Evolutionary conservation across 2,329 filamentous ascomycete species (phyloP), one percentile per base, ranked within the genome.

Genomic region (Penicillium sp.): DNA sequence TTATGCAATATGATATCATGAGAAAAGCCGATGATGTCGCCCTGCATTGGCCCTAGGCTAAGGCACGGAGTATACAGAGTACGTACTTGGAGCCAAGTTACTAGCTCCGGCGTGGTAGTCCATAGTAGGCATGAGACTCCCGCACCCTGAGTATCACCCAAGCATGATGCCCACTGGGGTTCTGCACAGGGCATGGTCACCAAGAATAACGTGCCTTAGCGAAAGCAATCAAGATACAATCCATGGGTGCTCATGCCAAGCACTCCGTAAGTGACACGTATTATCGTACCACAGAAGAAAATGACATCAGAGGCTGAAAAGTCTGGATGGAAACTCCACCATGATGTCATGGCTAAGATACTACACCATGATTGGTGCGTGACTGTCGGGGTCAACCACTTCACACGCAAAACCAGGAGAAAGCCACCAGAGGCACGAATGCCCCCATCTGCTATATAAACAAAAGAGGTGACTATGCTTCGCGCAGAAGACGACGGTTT

Each of bases 1-100:
- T 31, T 40, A 60, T 64, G 62, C 62, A 60, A 29, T 29, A 35
- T 64, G 63, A 66, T 56, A 60, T 65, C 59, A 66, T 64, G 49
- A 26, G 14, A 12, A 20, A 23, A 29, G 46, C 35, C n/a, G 48
- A 51, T 55, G 55, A 55, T 57, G 33, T 51, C 47, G 51, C n/a
- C 31, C 22, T 55, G 57, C 55, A 58, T 27, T 29, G 9, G 33
- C n/a, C n/a, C 33, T 37, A 37, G 37, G n/a, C 33, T n/a, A 40
- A 40, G 18, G 37, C 18, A 40, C n/a, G 11, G n/a, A 11, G 18
- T 40, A 12, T 14, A 22, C 18, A 40, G 37, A 40, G 11, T n/a
- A 8, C 15, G n/a, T 37, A 37, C 33, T 37, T 37, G n/a, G n/a
- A 18, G n/a, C n/a, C 18, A 22, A 40, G 11, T 27, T 4, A 45